These are phyloP conservation scores for Nemophila menziesii DNA, from an alignment of 257 asterid species.

Conservation along the genomic window DNA sequence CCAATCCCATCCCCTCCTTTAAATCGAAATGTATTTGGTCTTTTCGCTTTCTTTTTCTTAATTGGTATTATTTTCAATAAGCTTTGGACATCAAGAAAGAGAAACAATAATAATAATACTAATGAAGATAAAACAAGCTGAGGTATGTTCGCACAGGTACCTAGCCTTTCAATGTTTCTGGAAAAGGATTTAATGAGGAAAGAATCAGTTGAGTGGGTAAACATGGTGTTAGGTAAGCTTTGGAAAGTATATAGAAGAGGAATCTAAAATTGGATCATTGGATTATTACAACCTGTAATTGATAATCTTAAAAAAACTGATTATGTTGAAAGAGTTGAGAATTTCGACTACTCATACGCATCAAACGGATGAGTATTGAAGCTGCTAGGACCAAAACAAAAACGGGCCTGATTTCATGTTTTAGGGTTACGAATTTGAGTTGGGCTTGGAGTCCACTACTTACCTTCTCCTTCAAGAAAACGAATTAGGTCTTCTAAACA, in stretches of 20 bases:
- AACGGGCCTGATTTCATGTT: too few relatives aligned
- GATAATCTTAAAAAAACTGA: conserved; percentile 53
- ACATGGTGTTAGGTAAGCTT: conserved; percentile 58
- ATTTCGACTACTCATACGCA: too few relatives aligned
- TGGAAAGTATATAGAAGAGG: conserved; percentile 57
- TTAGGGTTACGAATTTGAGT: too few relatives aligned
- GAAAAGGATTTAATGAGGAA: conserved; percentile 64
- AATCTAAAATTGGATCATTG: conserved; percentile 54
- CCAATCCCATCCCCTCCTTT: conserved; percentile 60
- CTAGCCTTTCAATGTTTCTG: conserved; percentile 34
- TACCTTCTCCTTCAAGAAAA: too few relatives aligned
- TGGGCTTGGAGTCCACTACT: too few relatives aligned
- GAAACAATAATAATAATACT: conserved; percentile 2
- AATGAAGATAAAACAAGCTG: conserved; percentile 1
- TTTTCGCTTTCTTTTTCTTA: conserved; percentile 57
- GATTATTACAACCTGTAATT: conserved; percentile 56
- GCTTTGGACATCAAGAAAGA: conserved; percentile 51
- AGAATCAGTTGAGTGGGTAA: conserved; percentile 66
- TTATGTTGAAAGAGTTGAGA: conserved; percentile 56
- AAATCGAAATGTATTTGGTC: conserved; percentile 40
- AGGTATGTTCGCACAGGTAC: conserved; percentile 34
- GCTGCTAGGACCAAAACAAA: too few relatives aligned
- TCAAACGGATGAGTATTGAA: too few relatives aligned
- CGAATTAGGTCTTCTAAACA: too few relatives aligned
- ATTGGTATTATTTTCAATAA: conserved; percentile 72